Percentiles rank a stretch among this genome's conserved stretches.
Evolutionary conservation across 2,329 filamentous ascomycete species (phyloP).

Genomic region (Nothophaeocryptopus gaeumannii): DNA sequence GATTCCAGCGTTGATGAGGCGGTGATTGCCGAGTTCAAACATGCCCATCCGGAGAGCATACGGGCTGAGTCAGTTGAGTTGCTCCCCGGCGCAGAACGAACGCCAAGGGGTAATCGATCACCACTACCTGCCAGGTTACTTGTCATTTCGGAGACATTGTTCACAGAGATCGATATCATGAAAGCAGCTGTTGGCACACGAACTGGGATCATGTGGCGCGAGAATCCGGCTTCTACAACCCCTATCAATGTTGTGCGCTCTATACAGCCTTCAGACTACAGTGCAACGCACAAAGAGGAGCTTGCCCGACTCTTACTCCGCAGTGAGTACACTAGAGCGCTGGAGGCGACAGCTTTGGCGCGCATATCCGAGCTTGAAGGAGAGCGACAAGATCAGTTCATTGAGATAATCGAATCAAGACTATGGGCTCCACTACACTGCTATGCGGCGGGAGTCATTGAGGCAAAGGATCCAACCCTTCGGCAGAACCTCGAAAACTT

Average conservation of each 20-base stretch:
- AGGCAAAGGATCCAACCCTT: constrained; percentile 27
- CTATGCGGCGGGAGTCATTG: constrained; percentile 27
- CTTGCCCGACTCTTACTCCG: constrained; percentile 19
- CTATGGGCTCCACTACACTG: constrained; percentile 30
- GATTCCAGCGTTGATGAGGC: constrained; percentile 6
- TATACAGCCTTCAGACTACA: constrained; percentile 14
- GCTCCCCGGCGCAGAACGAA: not conserved
- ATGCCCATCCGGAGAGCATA: constrained; percentile 2
- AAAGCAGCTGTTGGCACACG: constrained; percentile 9
- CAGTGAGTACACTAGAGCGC: constrained; percentile 16
- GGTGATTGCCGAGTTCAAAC: constrained; percentile 11
- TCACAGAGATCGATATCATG: constrained; percentile 10
- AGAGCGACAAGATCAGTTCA: constrained; percentile 13
- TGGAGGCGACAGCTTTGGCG: constrained; percentile 16
- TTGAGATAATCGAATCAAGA: constrained; percentile 16
- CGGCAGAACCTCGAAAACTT: constrained; percentile 29
- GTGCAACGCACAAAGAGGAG: constrained; percentile 4
- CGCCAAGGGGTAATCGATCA: not conserved
- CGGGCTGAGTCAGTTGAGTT: constrained; percentile 5
- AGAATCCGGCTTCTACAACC: constrained; percentile 11
- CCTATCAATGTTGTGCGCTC: constrained; percentile 8
- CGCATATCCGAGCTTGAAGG: constrained; percentile 18
- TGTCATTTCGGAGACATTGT: constrained; percentile 2
- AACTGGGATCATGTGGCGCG: constrained; percentile 12
- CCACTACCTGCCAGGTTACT: constrained; percentile 6